Evolutionary conservation across 1,139 yeast species (phyloP), one percentile per base, ranked within the genome.

Genomic region (Scheffersomyces titani): DNA sequence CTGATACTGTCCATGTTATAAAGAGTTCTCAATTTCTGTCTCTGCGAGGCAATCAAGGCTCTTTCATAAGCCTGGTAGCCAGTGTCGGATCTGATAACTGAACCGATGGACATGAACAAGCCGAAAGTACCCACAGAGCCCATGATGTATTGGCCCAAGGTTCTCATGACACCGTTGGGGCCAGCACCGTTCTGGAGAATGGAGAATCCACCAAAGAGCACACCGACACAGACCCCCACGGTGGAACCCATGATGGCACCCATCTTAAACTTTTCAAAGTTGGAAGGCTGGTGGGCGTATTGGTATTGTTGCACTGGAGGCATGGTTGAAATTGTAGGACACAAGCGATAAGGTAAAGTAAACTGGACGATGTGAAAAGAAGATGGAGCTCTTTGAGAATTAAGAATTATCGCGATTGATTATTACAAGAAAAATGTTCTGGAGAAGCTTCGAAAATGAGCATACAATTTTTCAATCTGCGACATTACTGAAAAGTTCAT

Each of bases 111-210:
- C 98, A 94, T 93, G 72, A 94, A 92, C 69, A 93, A 83, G 30
- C 97, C 97, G 74, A 96, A 94, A 16, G 98, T 94, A 53, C 96
- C 98, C 16, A 97, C 98, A 5, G 98, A 92, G 55, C 98, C 98
- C 73, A 91, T 88, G 76, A 96, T 93, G 75, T 92, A 94, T 76
- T 93, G 97, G 55, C 99, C 99, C 68, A 96, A 79, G 6, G 98
- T 93, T 77, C 97, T 88, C 88, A 94, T 89, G 59, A 92, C 92
- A 56, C 99, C 99, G 69, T 92, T 90, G 54, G 99, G 98, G n/a
- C 99, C 99, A 19, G 97, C 93, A 18, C 99, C 99, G 63, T 90
- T 88, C 59, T 93, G 96, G 66, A 92, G 76, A 61, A 96, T 90
- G 59, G 98, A 89, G 69, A 91, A 88, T 30, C 97, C 97, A 60